A percentile compares a stretch with the other conserved stretches of the same genome.
Evolutionary conservation across 495 filamentous ascomycete genomes (phyloP).

Genomic region (Penicillium cosmopolitanum): DNA sequence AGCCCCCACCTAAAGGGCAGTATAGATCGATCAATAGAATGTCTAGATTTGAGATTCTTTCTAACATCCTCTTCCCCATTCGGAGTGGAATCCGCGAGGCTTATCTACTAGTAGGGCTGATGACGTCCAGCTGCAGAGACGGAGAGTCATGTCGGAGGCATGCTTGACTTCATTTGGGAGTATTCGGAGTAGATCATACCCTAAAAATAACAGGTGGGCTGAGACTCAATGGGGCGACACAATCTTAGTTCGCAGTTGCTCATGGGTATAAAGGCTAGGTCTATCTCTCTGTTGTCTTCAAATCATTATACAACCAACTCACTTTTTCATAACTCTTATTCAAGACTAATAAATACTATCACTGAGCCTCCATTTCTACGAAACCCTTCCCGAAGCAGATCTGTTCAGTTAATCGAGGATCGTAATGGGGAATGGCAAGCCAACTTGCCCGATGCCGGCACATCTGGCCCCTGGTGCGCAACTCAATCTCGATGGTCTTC

Average conservation of each 20-base stretch:
- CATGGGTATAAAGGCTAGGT: neutral
- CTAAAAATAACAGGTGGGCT: neutral
- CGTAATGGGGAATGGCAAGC: neutral
- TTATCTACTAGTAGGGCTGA: neutral
- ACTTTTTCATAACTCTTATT: neutral
- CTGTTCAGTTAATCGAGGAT: neutral
- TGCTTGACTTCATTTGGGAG: neutral
- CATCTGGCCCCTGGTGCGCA: constrained; percentile 8
- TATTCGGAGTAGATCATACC: neutral
- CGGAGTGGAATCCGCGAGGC: neutral
- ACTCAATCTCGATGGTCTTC: neutral
- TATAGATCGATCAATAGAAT: neutral
- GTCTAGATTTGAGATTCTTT: neutral
- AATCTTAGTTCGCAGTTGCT: neutral
- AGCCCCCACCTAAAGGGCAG: neutral
- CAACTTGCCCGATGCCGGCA: constrained; percentile 13
- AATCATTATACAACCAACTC: neutral
- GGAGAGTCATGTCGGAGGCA: neutral
- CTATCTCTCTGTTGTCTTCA: neutral
- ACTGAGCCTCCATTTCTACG: neutral
- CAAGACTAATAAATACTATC: neutral
- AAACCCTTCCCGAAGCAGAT: neutral
- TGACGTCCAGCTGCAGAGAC: neutral
- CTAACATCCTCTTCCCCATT: neutral
- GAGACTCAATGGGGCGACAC: neutral